phyloP scores from a whole-genome alignment of 805 yeast species.

The Candida taoyuanica region DNA sequence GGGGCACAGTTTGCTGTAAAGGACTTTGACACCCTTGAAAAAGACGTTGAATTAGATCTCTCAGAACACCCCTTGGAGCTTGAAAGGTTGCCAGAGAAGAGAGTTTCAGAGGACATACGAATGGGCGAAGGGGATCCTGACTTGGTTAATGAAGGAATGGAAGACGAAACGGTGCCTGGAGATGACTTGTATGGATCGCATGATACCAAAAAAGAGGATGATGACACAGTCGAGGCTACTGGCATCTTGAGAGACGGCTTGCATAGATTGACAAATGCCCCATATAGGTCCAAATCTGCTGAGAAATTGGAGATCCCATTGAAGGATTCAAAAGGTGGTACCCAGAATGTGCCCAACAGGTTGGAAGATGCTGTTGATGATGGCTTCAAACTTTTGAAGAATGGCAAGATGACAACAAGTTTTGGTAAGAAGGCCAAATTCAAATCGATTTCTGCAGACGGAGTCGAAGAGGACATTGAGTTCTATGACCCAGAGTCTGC shows the following conservation, averaged over 20 bases:
- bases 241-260: slow-evolving; percentile 5
- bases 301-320: not conserved
- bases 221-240: slow-evolving; percentile 1
- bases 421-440: slow-evolving; percentile 3
- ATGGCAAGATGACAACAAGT: not conserved
- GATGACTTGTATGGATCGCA: slow-evolving; percentile 1
- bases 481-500: slow-evolving; percentile 8
- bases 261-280: slow-evolving; percentile 1
- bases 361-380: too few species aligned
- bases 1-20: slow-evolving; percentile 1
- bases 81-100: slow-evolving; percentile 1
- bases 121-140: too few species aligned
- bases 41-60: slow-evolving; percentile 6
- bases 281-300: not conserved
- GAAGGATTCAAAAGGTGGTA: not conserved
- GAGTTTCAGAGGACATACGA: too few species aligned
- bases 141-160: too few species aligned
- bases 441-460: not conserved
- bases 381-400: not conserved
- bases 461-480: slow-evolving; percentile 5
- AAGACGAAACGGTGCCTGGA: too few species aligned
- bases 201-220: not conserved
- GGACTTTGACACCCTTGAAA: slow-evolving; percentile 7
- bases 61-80: slow-evolving; percentile 5
- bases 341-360: too few species aligned